Evolutionary conservation across 495 filamentous ascomycete species (phyloP).

Genomic region (Glarea lozoyensis): DNA sequence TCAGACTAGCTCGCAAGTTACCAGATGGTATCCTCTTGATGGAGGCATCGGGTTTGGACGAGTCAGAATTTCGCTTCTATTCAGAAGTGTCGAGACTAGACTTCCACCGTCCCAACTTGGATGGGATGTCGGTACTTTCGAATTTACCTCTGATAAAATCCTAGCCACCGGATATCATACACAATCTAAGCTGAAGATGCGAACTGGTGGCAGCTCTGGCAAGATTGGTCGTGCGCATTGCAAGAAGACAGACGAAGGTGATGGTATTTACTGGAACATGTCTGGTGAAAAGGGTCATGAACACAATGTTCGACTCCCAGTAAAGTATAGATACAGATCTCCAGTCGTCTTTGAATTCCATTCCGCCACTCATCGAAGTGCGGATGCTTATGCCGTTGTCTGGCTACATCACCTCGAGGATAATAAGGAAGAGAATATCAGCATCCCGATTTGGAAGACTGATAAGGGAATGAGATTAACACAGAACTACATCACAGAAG

Average conservation of each 20-base stretch:
- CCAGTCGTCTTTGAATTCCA: constrained; percentile 87
- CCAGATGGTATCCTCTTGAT: constrained; percentile 49
- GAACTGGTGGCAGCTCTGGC: constrained; percentile 78
- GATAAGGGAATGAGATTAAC: constrained; percentile 61
- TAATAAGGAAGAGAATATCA: constrained; percentile 62
- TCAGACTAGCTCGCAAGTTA: constrained; percentile 74
- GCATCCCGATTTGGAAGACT: constrained; percentile 82
- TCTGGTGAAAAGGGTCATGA: constrained; percentile 43
- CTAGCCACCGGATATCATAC: constrained; percentile 48
- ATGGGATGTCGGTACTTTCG: constrained; percentile 90
- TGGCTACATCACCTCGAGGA: constrained; percentile 85
- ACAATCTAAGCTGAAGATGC: constrained; percentile 57
- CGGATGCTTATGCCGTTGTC: constrained; percentile 66
- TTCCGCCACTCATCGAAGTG: constrained; percentile 47
- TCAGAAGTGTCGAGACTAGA: constrained; percentile 75
- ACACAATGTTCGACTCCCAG: constrained; percentile 63
- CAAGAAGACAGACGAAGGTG: constrained; percentile 44
- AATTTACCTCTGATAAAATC: constrained; percentile 64
- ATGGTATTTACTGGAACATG: constrained; percentile 60
- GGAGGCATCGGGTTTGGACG: constrained; percentile 71
- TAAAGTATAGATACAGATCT: constrained; percentile 80
- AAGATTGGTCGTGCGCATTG: constrained; percentile 53
- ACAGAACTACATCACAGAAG: constrained; percentile 83
- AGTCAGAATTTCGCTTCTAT: constrained; percentile 79
- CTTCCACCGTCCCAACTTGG: constrained; percentile 76